A percentile compares a stretch with the other conserved stretches of the same genome.
These are phyloP conservation scores for Magnaporthiopsis poae DNA, from an alignment of 2,329 filamentous ascomycete genomes.

Conservation along the genomic window DNA sequence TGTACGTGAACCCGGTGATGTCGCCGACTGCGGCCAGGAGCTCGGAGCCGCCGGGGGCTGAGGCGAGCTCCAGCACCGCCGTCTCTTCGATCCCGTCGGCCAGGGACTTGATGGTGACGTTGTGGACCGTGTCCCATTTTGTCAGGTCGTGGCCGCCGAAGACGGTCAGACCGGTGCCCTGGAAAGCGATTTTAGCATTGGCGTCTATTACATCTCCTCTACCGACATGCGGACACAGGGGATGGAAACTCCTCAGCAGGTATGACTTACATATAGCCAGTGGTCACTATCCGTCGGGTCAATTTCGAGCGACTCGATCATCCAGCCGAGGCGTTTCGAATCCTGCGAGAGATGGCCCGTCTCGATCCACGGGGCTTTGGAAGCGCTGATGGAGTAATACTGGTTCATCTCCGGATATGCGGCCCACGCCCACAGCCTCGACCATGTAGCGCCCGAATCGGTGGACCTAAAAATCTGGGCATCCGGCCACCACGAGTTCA, in stretches of 20 bases:
- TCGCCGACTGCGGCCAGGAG: constrained; percentile 43
- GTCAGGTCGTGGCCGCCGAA: constrained; percentile 40
- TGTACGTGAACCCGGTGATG: constrained; percentile 41
- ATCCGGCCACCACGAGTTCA: constrained; percentile 53
- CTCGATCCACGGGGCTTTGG: constrained; percentile 44
- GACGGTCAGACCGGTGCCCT: constrained; percentile 35
- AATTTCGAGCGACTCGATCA: constrained; percentile 50
- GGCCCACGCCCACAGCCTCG: constrained; percentile 41
- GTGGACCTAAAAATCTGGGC: constrained; percentile 45
- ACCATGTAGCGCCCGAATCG: constrained; percentile 46
- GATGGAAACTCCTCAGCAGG: neutral
- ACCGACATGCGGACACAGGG: neutral
- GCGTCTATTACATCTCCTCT: neutral
- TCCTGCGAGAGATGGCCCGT: constrained; percentile 37
- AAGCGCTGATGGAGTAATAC: constrained; percentile 36
- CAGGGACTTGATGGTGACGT: constrained; percentile 39
- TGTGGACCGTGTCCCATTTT: constrained; percentile 41
- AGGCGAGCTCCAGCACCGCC: constrained; percentile 38
- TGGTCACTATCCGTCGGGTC: constrained; percentile 49
- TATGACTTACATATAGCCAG: constrained; percentile 39
- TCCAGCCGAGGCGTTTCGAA: constrained; percentile 47
- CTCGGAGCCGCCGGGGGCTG: constrained; percentile 38
- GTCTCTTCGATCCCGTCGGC: constrained; percentile 48
- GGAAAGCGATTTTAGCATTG: too few species aligned
- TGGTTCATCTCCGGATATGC: constrained; percentile 33